These are phyloP conservation scores for Cornus florida DNA, from an alignment of 148 eudicot species.

Conservation along the genomic window DNA sequence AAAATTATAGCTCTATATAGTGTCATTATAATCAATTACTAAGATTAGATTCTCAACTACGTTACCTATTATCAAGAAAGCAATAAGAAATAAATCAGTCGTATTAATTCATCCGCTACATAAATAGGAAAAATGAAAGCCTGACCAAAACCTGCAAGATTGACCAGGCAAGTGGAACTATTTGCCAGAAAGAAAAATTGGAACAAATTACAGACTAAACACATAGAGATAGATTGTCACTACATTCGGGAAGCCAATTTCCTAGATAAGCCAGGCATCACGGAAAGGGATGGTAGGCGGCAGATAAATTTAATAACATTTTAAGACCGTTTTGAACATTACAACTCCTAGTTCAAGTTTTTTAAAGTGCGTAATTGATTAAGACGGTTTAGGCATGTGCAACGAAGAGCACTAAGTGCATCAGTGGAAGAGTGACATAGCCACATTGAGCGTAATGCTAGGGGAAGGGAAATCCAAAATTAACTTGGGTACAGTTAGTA, in stretches of 20 bases:
- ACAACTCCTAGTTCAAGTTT: not conserved
- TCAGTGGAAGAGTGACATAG: no score
- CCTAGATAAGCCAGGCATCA: no score
- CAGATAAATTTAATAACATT: no score
- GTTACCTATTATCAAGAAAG: not conserved
- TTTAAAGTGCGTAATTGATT: no score
- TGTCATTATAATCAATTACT: not conserved
- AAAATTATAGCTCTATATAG: not conserved
- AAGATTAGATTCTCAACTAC: not conserved
- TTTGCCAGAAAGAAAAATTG: not conserved
- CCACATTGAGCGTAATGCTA: no score
- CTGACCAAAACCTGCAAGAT: not conserved
- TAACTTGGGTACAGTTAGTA: no score
- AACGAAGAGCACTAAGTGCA: no score
- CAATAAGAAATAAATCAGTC: not conserved
- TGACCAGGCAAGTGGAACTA: not conserved
- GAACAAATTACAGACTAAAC: not conserved
- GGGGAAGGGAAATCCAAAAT: no score
- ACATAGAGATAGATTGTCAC: not conserved
- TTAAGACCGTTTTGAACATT: not conserved
- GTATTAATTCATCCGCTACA: not conserved
- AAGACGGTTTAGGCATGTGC: no score
- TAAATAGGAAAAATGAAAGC: not conserved
- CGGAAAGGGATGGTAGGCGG: no score
- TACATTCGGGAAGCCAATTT: no score